These are phyloP conservation scores for Neofusicoccum umdonicola DNA, from an alignment of 2,329 filamentous ascomycete species.

Conservation along the genomic window DNA sequence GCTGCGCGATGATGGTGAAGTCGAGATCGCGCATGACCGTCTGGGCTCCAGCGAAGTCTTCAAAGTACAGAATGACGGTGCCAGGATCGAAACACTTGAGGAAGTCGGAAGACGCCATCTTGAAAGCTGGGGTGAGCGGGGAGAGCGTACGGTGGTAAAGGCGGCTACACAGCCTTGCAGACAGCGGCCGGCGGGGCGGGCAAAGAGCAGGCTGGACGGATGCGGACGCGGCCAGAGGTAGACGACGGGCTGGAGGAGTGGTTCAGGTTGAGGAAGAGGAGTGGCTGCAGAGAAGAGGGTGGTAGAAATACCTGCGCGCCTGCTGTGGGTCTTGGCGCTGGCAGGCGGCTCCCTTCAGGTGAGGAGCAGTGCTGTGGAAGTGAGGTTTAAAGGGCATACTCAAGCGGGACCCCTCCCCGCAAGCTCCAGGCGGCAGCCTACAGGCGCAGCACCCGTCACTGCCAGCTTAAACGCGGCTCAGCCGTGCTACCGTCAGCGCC, in stretches of 20 bases:
- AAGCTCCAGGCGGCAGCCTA: conserved; percentile 11
- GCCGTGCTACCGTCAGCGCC: neutral
- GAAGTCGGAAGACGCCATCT: conserved; percentile 6
- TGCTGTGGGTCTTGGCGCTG: too few relatives aligned
- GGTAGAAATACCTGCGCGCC: too few relatives aligned
- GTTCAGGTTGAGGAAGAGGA: too few relatives aligned
- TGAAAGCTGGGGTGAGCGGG: neutral
- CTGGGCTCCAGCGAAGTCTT: conserved; percentile 28
- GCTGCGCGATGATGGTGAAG: conserved; percentile 27
- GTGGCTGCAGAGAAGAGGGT: too few relatives aligned
- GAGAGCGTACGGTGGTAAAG: too few relatives aligned
- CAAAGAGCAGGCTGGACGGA: too few relatives aligned
- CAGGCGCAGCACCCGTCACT: neutral
- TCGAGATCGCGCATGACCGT: conserved; percentile 32
- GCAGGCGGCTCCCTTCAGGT: neutral
- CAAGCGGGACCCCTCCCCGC: neutral
- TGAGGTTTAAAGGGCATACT: neutral
- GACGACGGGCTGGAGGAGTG: too few relatives aligned
- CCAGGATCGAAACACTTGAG: conserved; percentile 19
- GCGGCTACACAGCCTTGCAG: too few relatives aligned
- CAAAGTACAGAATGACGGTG: conserved; percentile 32
- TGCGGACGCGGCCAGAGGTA: too few relatives aligned
- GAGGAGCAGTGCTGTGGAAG: neutral
- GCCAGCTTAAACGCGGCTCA: conserved; percentile 8
- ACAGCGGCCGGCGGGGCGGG: too few relatives aligned